These are phyloP conservation scores for Pichia sp. DNA, from an alignment of 1,139 yeast species.

Conservation along the genomic window DNA sequence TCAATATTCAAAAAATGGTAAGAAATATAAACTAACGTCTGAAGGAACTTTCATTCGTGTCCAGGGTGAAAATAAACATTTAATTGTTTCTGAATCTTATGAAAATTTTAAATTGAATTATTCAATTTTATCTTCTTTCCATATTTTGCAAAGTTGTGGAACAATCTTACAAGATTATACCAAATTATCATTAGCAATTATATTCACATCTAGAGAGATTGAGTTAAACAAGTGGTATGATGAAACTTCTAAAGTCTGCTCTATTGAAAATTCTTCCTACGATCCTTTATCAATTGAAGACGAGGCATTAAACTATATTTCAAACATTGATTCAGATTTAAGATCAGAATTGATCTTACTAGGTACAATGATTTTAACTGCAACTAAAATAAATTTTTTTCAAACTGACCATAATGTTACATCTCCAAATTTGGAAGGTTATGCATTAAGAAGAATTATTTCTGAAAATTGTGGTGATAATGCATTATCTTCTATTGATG, in stretches of 20 bases:
- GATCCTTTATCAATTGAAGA: conserved; percentile 29
- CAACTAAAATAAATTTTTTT: conserved; percentile 47
- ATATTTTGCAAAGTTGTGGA: conserved; percentile 36
- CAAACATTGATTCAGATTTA: conserved; percentile 20
- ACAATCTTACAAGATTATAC: conserved; percentile 33
- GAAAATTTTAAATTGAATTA: conserved; percentile 30
- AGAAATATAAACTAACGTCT: conserved; percentile 43
- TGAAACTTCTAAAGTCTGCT: conserved; percentile 42
- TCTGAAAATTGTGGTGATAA: conserved; percentile 38
- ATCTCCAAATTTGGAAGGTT: conserved; percentile 39
- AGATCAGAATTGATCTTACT: conserved; percentile 33
- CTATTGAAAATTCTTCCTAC: conserved; percentile 33
- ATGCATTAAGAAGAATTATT: conserved; percentile 38
- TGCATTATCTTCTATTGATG: conserved; percentile 37
- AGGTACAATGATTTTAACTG: conserved; percentile 41
- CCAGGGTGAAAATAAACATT: conserved; percentile 46
- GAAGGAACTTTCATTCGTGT: conserved; percentile 45
- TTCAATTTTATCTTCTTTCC: conserved; percentile 40
- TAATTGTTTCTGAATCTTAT: conserved; percentile 38
- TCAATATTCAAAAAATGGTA: conserved; percentile 45
- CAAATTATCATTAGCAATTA: conserved; percentile 43
- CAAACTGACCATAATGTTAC: conserved; percentile 52
- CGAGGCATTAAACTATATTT: conserved; percentile 32
- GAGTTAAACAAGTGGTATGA: conserved; percentile 48
- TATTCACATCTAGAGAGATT: conserved; percentile 45